Conservation (phyloP, 2,329 filamentous ascomycete genomes). For the Biscogniauxia marginata region DNA sequence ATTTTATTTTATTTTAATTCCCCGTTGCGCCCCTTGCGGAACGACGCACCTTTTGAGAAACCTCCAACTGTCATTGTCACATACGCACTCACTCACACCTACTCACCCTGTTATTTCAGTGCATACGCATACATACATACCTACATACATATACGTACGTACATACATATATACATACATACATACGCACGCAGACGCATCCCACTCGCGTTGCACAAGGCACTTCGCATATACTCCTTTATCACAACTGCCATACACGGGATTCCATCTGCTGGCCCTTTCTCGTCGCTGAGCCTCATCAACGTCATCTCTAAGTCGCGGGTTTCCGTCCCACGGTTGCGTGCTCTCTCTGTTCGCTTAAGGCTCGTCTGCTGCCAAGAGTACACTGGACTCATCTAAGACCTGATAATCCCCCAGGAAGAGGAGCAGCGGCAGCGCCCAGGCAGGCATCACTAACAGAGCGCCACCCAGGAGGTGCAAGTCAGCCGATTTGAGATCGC, state of each 20-base stretch:
- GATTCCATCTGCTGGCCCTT: background rate
- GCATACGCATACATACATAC: slow-evolving; percentile 6
- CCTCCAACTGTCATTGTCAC: slow-evolving; percentile 7
- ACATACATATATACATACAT: background rate
- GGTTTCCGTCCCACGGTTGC: background rate
- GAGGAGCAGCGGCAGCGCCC: background rate
- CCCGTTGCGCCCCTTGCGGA: slow-evolving; percentile 4
- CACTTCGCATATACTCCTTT: background rate
- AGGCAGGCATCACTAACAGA: background rate
- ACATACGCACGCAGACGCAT: background rate
- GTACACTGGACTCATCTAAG: background rate
- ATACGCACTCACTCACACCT: background rate
- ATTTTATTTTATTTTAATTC: slow-evolving; percentile 6
- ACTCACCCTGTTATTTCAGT: background rate
- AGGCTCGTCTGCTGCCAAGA: background rate
- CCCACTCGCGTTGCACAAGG: background rate
- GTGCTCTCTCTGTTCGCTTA: background rate
- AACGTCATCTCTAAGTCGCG: background rate
- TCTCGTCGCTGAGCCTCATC: background rate
- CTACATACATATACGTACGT: background rate
- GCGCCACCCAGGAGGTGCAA: background rate
- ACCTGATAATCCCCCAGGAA: background rate
- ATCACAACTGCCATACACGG: background rate
- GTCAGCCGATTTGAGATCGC: background rate
- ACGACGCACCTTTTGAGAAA: slow-evolving; percentile 2